Percentiles rank a stretch among this genome's conserved stretches.
Conservation (phyloP, 2,329 filamentous ascomycete genomes). For the Talaromyces verruculosus region DNA sequence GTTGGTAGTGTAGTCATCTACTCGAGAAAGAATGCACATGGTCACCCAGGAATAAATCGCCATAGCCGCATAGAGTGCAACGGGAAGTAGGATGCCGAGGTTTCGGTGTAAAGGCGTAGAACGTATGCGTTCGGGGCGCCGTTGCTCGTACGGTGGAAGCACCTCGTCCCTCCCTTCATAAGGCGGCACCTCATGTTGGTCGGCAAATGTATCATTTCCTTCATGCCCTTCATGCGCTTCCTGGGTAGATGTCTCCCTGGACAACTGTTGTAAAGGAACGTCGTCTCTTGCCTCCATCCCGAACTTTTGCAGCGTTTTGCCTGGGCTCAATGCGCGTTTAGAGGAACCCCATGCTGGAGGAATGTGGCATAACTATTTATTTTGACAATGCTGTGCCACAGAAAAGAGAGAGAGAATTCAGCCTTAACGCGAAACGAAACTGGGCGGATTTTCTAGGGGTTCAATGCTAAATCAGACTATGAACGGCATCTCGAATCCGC, state of each 20-base stretch:
- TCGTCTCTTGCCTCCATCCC: constrained; percentile 12
- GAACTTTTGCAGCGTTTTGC: neutral
- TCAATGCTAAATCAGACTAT: neutral
- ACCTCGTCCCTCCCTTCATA: constrained; percentile 1
- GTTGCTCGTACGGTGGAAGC: constrained; percentile 17
- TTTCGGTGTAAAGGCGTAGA: constrained; percentile 13
- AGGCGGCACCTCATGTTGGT: constrained; percentile 5
- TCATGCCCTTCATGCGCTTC: neutral
- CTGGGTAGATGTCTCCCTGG: neutral
- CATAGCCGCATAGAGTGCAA: constrained; percentile 4
- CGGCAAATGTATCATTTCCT: neutral
- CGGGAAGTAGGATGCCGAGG: constrained; percentile 6
- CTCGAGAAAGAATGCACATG: constrained; percentile 7
- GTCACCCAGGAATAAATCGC: constrained; percentile 16
- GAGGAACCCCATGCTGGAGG: neutral
- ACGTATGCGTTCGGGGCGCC: neutral
- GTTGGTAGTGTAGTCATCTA: neutral
- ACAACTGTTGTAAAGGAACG: neutral
- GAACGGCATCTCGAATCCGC: neutral
- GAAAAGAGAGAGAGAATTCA: neutral
- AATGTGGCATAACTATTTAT: neutral
- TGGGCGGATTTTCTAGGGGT: neutral
- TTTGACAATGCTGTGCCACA: neutral
- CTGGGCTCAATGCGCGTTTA: neutral
- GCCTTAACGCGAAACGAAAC: neutral